Conservation (phyloP, 2,329 filamentous ascomycete genomes). For the Plenodomus lindquistii region DNA sequence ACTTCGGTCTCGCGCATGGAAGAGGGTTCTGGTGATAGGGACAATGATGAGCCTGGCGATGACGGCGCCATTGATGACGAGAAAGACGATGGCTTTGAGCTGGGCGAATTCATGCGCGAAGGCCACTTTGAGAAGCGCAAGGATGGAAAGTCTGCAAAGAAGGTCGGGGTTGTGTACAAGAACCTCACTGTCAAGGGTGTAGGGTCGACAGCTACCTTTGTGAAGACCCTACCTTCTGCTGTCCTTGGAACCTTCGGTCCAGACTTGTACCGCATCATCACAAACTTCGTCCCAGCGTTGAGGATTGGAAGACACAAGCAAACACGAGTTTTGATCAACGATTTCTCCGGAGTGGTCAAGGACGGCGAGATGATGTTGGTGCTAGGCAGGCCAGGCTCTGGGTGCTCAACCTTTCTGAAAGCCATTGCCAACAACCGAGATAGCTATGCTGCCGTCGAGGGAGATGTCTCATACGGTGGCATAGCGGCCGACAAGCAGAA, state of each 20-base stretch:
- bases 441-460: conserved; percentile 67
- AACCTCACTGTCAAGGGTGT: conserved; percentile 74
- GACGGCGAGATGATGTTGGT: conserved; percentile 75
- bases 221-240: conserved; percentile 73
- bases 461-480: conserved; percentile 73
- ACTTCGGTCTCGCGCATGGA: conserved; percentile 17
- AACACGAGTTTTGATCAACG: conserved; percentile 62
- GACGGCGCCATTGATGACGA: conserved; percentile 42
- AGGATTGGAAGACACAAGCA: conserved; percentile 54
- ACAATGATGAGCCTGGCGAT: conserved; percentile 27
- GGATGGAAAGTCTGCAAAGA: conserved; percentile 70
- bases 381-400: conserved; percentile 72
- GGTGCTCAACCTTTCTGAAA: conserved; percentile 78
- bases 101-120: conserved; percentile 71
- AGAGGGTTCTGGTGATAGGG: conserved; percentile 7
- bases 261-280: conserved; percentile 70
- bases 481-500: conserved; percentile 69
- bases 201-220: conserved; percentile 68
- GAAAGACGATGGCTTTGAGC: conserved; percentile 65
- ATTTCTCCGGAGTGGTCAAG: conserved; percentile 69
- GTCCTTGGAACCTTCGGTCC: conserved; percentile 79
- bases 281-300: conserved; percentile 57
- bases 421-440: conserved; percentile 71
- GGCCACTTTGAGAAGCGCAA: conserved; percentile 76
- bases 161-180: conserved; percentile 77